A percentile compares a stretch with the other conserved stretches of the same genome.
Evolutionary conservation across 306 rosid species (phyloP).

Genomic region (Cucumis melo): DNA sequence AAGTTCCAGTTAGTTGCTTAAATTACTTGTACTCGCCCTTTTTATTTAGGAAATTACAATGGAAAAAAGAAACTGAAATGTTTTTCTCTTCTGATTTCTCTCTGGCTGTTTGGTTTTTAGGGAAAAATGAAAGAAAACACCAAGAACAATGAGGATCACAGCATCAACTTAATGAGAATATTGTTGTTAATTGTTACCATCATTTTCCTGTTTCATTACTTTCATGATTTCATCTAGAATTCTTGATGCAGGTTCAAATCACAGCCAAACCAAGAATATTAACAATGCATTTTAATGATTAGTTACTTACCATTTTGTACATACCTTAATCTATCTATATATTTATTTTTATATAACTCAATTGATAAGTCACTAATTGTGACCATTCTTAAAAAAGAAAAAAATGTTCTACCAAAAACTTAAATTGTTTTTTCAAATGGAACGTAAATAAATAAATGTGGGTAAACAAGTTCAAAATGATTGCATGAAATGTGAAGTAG

Average conservation of each 20-base stretch:
- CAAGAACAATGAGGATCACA: neutral
- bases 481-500: no score
- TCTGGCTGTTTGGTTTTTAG: neutral
- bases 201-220: neutral
- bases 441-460: no score
- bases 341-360: no score
- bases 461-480: no score
- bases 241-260: neutral
- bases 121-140: neutral
- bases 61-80: neutral
- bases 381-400: no score
- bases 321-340: no score
- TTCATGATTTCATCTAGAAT: neutral
- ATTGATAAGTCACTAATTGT: no score
- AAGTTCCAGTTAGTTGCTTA: slow-evolving; percentile 4
- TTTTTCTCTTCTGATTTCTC: neutral
- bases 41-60: neutral
- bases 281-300: no score
- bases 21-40: neutral
- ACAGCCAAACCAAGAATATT: no score
- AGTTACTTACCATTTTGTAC: no score
- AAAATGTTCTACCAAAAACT: no score
- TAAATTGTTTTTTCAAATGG: no score
- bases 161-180: neutral
- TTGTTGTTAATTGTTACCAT: neutral